Base-by-base conservation (phyloP, 2,329 filamentous ascomycete species). In the Aspergillus pseudotamarii region DNA sequence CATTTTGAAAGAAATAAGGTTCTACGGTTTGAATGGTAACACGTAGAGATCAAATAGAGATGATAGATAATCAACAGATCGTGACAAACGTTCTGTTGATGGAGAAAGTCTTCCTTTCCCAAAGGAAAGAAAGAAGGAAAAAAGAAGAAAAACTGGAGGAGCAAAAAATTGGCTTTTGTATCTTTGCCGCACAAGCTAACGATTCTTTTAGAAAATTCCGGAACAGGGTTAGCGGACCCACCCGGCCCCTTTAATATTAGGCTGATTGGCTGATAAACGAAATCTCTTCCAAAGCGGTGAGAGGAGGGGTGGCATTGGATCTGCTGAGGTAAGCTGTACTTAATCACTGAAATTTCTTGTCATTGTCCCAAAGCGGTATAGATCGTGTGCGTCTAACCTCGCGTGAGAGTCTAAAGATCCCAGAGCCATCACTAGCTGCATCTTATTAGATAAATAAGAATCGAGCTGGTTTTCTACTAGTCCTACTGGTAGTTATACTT, bases 51-150 rank as follows among this genome's bases (percentile, higher is more conserved):
- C 55, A 59, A 68, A 66, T 67, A 55, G 63, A 69, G 67, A 66
- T 58, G 41, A 64, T 67, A 66, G 67, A 72, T 73, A 80, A 81
- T 78, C 82, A 80, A 81, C 78, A 78, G 74, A 77, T 69, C 69
- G 71, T 76, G 72, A 68, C 71, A 80, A 79, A 79, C 76, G 78
- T 79, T 78, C 76, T 81, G 81, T 81, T 84, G 84, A 85, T 84
- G 86, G 85, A 85, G 83, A 83, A 84, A 85, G 84, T 81, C 80
- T 76, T 77, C 78, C 82, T 84, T 84, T 82, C 82, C 83, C 83
- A 83, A 84, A 81, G 79, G 79, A 79, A 81, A 78, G 79, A 82
- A 79, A 80, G 74, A 79, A 79, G 72, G 74, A 74, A 75, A 76
- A 75, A 77, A 75, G 70, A 69, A 73, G 75, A 74, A 76, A 75